Evolutionary conservation across 306 rosid species (phyloP).

Genomic region (Benincasa hispida): DNA sequence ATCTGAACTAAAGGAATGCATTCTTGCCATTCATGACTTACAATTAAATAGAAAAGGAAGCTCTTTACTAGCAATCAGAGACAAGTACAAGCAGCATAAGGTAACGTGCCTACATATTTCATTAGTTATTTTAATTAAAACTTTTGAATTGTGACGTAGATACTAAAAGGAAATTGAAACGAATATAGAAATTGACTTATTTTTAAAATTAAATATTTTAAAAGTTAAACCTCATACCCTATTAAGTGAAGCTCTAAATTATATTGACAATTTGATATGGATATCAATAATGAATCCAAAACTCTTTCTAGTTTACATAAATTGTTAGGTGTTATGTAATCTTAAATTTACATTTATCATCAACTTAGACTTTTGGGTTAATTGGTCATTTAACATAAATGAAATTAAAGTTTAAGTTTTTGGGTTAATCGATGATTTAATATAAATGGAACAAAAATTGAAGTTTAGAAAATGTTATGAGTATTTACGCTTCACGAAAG

Average conservation of each 20-base stretch:
- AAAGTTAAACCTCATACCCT: too few species aligned
- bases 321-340: too few species aligned
- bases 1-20: slow-evolving; percentile 23
- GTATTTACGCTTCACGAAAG: too few species aligned
- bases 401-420: too few species aligned
- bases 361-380: too few species aligned
- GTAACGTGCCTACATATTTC: slow-evolving; percentile 10
- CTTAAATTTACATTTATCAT: too few species aligned
- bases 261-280: neutral
- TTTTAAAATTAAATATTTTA: too few species aligned
- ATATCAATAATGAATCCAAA: neutral
- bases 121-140: neutral
- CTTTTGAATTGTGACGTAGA: neutral
- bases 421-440: too few species aligned
- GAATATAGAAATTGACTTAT: too few species aligned
- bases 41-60: slow-evolving; percentile 19
- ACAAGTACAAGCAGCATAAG: slow-evolving; percentile 25
- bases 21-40: slow-evolving; percentile 28
- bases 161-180: neutral
- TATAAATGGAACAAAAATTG: too few species aligned
- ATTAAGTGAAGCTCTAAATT: too few species aligned
- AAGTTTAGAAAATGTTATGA: neutral
- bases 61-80: slow-evolving; percentile 19
- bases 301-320: neutral
- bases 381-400: too few species aligned